These are phyloP conservation scores for Phytopythium ostracodes DNA, from an alignment of 352 stramenopile genomes.

Conservation along the genomic window DNA sequence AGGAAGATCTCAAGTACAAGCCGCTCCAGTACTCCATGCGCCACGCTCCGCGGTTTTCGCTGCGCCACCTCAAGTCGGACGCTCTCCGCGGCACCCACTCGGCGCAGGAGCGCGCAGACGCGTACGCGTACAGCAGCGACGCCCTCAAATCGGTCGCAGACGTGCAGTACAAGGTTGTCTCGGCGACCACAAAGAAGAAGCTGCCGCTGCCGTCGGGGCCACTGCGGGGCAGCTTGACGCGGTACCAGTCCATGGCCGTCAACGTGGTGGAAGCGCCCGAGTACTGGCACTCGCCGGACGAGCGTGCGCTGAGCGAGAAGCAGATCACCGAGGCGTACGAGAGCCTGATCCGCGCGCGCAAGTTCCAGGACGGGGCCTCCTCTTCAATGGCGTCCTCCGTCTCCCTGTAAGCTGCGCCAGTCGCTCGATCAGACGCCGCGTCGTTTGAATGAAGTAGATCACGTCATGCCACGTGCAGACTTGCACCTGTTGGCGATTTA, in stretches of 20 bases:
- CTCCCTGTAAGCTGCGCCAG: not conserved
- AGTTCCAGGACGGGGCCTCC: not conserved
- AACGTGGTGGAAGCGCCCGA: constrained; percentile 36
- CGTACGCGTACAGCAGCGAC: constrained; percentile 5
- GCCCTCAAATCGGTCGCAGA: constrained; percentile 5
- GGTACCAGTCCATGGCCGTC: constrained; percentile 27
- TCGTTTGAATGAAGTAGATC: not conserved
- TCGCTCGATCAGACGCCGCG: not conserved
- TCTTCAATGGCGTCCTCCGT: constrained; percentile 2
- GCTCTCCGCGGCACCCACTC: constrained; percentile 9
- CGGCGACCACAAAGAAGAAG: not conserved
- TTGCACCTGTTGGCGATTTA: too few species aligned
- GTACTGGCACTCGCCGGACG: constrained; percentile 36
- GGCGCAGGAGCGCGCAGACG: constrained; percentile 10
- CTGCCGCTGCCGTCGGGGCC: not conserved
- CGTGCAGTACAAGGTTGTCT: constrained; percentile 6
- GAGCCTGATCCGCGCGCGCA: constrained; percentile 8
- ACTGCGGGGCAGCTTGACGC: not conserved
- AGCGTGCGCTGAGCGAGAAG: constrained; percentile 11
- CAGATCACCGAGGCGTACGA: constrained; percentile 7
- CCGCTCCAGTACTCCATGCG: constrained; percentile 63
- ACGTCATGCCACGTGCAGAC: not conserved
- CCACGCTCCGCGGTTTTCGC: constrained; percentile 41
- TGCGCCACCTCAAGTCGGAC: constrained; percentile 29
- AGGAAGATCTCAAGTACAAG: constrained; percentile 62